A percentile compares a stretch with the other conserved stretches of the same genome.
These are phyloP conservation scores for Citrus glauca DNA, from an alignment of 345 rosid genomes.

Conservation along the genomic window DNA sequence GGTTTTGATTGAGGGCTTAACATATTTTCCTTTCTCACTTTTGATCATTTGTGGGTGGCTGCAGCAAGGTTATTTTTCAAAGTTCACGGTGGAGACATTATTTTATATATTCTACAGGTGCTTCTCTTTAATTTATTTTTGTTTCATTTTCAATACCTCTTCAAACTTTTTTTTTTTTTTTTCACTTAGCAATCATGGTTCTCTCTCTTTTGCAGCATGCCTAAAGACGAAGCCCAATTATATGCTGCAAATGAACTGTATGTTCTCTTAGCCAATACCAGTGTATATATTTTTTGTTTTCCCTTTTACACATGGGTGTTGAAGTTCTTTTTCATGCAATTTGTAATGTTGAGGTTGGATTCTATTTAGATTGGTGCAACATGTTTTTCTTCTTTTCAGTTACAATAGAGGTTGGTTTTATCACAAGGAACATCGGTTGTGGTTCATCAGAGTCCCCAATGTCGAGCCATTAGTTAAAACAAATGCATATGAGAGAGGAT, in stretches of 20 bases:
- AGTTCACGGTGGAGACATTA: conserved; percentile 67
- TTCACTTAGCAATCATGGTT: neutral
- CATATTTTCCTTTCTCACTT: neutral
- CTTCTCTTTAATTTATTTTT: neutral
- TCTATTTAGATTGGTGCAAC: neutral
- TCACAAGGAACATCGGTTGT: conserved; percentile 74
- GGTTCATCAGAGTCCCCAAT: conserved; percentile 71
- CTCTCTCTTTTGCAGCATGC: conserved; percentile 65
- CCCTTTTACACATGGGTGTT: neutral
- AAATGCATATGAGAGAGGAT: conserved; percentile 68
- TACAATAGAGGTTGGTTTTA: conserved; percentile 86
- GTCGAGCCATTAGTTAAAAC: conserved; percentile 88
- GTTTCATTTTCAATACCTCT: neutral
- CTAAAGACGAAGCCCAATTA: conserved; percentile 93
- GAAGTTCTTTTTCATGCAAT: neutral
- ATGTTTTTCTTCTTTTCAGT: conserved; percentile 45
- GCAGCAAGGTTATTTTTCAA: conserved; percentile 85
- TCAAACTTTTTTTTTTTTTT: neutral
- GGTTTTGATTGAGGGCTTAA: neutral
- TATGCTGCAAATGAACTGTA: conserved; percentile 96
- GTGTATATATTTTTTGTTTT: neutral
- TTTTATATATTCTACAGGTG: conserved; percentile 94
- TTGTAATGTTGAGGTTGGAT: neutral
- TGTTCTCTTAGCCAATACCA: conserved; percentile 20
- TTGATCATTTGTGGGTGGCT: conserved; percentile 20